These are phyloP conservation scores for Theileria annulata DNA, from an alignment of 169 alveolate species.

Conservation along the genomic window DNA sequence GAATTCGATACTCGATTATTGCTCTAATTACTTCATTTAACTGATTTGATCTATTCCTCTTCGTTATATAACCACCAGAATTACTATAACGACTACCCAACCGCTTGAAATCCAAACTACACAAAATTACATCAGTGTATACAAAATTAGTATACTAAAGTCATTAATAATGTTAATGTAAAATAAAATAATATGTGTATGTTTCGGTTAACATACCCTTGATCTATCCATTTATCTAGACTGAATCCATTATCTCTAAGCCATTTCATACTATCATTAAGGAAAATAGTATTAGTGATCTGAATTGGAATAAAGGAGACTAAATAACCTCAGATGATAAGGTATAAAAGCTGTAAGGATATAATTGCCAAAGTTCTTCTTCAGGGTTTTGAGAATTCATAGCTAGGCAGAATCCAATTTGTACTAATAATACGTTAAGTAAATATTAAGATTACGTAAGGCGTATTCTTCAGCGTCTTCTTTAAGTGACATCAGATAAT, in stretches of 20 bases:
- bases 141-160: too few relatives aligned
- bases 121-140: too few relatives aligned
- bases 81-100: slow-evolving; percentile 4
- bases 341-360: slow-evolving; percentile 69
- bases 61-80: not conserved
- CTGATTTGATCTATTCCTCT: slow-evolving; percentile 30
- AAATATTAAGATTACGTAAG: slow-evolving; percentile 15
- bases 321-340: slow-evolving; percentile 39
- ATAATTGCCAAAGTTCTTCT: slow-evolving; percentile 49
- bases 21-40: slow-evolving; percentile 62
- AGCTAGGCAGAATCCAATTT: slow-evolving; percentile 68
- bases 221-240: slow-evolving; percentile 57
- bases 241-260: slow-evolving; percentile 47
- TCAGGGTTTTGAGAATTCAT: slow-evolving; percentile 14
- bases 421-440: slow-evolving; percentile 46
- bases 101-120: slow-evolving; percentile 31
- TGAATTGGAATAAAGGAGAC: not conserved
- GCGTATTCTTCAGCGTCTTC: slow-evolving; percentile 30
- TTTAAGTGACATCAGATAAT: slow-evolving; percentile 27
- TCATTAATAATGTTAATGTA: too few relatives aligned
- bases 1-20: slow-evolving; percentile 46
- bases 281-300: slow-evolving; percentile 21
- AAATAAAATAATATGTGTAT: too few relatives aligned
- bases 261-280: slow-evolving; percentile 52
- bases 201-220: too few relatives aligned